phyloP scores from a whole-genome alignment of 768 basidiomycete species.

The Trametes cingulata region DNA sequence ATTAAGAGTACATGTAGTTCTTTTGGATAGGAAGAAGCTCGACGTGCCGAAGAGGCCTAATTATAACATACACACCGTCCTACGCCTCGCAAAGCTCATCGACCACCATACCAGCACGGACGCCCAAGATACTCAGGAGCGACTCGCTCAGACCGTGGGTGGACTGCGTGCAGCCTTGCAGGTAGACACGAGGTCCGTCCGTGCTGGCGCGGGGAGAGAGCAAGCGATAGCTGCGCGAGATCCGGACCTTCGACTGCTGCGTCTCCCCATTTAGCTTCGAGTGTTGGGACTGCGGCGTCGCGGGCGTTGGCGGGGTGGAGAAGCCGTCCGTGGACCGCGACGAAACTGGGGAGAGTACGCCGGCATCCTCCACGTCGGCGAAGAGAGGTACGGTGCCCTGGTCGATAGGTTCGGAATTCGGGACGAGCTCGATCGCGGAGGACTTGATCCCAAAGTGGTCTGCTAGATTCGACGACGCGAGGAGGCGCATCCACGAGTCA shows the following conservation, averaged over 20 bases:
- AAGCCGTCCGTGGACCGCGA: conserved; percentile 17
- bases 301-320: conserved; percentile 20
- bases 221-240: conserved; percentile 24
- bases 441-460: conserved; percentile 38
- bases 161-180: conserved; percentile 40
- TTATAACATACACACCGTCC: background rate
- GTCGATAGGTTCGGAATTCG: conserved; percentile 4
- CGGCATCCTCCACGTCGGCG: conserved; percentile 11
- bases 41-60: background rate
- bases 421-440: conserved; percentile 12
- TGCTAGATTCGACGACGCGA: conserved; percentile 42
- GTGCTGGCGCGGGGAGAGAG: conserved; percentile 13
- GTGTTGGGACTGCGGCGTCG: conserved; percentile 17
- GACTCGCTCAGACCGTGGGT: conserved; percentile 46
- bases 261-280: conserved; percentile 5
- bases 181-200: conserved; percentile 33
- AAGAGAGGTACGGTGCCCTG: background rate
- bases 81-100: conserved; percentile 33
- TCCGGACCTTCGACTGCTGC: conserved; percentile 15
- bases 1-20: background rate
- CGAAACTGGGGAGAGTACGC: conserved; percentile 7
- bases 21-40: background rate
- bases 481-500: conserved; percentile 44
- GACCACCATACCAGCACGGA: conserved; percentile 48
- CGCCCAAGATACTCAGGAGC: conserved; percentile 45